phyloP scores from a whole-genome alignment of 257 asterid genomes.

The Orobanche coerulescens region DNA sequence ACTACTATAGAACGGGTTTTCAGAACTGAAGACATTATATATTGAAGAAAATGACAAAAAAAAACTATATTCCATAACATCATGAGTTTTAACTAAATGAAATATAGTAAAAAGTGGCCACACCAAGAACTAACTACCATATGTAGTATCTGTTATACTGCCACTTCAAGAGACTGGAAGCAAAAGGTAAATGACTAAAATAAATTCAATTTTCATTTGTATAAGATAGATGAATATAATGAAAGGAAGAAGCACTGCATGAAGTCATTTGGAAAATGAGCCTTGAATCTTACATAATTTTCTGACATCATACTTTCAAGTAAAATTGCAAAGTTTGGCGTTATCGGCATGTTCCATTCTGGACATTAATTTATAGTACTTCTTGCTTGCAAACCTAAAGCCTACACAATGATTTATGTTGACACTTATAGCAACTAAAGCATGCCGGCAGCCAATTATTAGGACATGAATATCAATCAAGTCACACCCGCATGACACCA shows the following conservation, averaged over 20 bases:
- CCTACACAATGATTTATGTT: constrained; percentile 39
- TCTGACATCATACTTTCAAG: background rate
- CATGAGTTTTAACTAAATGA: background rate
- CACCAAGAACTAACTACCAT: background rate
- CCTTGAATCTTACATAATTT: no score
- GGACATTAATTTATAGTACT: constrained; percentile 45
- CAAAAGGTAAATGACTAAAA: background rate
- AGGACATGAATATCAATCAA: constrained; percentile 27
- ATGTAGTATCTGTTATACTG: background rate
- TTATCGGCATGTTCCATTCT: constrained; percentile 49
- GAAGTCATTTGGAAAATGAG: no score
- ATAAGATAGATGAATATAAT: no score
- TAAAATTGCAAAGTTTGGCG: background rate
- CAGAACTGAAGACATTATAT: background rate
- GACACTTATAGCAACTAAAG: constrained; percentile 58
- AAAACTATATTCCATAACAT: background rate
- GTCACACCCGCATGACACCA: no score
- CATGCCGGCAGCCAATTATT: constrained; percentile 58
- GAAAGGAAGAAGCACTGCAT: no score
- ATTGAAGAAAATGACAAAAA: background rate
- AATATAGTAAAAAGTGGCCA: background rate
- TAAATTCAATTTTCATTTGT: no score
- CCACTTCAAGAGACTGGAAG: background rate
- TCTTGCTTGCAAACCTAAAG: constrained; percentile 50
- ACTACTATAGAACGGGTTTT: background rate